phyloP scores from a whole-genome alignment of 2,329 filamentous ascomycete genomes.

The Xylariaceae sp. region DNA sequence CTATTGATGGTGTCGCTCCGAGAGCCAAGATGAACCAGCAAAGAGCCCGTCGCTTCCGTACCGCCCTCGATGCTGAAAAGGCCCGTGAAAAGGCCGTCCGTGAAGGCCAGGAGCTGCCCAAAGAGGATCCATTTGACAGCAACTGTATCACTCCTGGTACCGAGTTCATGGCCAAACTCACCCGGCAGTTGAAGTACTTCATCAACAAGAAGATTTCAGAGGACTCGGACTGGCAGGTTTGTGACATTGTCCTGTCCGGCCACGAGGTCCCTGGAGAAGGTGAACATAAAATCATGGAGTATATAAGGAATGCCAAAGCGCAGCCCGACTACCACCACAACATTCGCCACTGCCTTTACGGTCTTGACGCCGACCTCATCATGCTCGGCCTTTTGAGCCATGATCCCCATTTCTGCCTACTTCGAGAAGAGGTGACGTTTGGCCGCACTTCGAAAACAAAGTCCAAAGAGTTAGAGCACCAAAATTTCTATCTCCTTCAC shows the following conservation, averaged over 20 bases:
- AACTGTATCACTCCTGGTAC: conserved; percentile 98
- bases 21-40: conserved; percentile 99
- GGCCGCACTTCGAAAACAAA: conserved; percentile 81
- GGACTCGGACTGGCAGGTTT: conserved; percentile 94
- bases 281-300: conserved; percentile 99
- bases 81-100: conserved; percentile 87
- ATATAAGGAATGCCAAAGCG: conserved; percentile 94
- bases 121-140: conserved; percentile 94
- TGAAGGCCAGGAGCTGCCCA: conserved; percentile 87
- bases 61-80: conserved; percentile 82
- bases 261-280: conserved; percentile 98
- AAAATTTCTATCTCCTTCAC: conserved; percentile 97
- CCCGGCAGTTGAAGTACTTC: conserved; percentile 92
- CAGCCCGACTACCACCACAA: conserved; percentile 91
- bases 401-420: conserved; percentile 94
- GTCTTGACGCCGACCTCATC: conserved; percentile 93
- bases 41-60: conserved; percentile 88
- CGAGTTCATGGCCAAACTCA: conserved; percentile 95
- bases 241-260: conserved; percentile 91
- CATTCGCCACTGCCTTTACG: conserved; percentile 93
- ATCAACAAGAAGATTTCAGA: conserved; percentile 98
- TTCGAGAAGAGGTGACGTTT: conserved; percentile 97
- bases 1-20: conserved; percentile 93
- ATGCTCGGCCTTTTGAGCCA: conserved; percentile 97
- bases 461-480: conserved; percentile 93